A percentile compares a stretch with the other conserved stretches of the same genome.
Evolutionary conservation across 495 filamentous ascomycete species (phyloP).

Genomic region (Aspergillus sclerotioniger): DNA sequence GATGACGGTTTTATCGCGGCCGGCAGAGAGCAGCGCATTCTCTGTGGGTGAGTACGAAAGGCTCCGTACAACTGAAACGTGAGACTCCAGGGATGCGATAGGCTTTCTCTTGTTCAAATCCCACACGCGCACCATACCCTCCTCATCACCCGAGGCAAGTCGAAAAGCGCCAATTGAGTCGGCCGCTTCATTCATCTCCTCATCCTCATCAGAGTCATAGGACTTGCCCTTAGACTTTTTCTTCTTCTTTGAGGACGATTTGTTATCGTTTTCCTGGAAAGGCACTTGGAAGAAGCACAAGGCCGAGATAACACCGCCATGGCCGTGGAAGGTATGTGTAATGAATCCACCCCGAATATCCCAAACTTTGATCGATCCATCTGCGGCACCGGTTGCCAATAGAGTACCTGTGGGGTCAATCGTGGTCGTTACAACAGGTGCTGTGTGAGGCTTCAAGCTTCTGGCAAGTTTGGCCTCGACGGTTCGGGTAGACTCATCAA

Average conservation of each 20-base stretch:
- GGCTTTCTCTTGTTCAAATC: slow-evolving; percentile 81
- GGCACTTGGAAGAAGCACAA: slow-evolving; percentile 83
- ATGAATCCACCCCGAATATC: slow-evolving; percentile 88
- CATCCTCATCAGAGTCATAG: slow-evolving; percentile 38
- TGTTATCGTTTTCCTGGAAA: slow-evolving; percentile 33
- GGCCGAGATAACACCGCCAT: slow-evolving; percentile 85
- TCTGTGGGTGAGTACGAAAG: slow-evolving; percentile 74
- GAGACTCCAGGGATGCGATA: slow-evolving; percentile 77
- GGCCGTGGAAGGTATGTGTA: slow-evolving; percentile 93
- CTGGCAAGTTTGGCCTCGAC: slow-evolving; percentile 68
- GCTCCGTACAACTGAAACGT: slow-evolving; percentile 86
- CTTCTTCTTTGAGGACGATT: slow-evolving; percentile 31
- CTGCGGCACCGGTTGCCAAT: slow-evolving; percentile 85
- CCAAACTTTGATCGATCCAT: slow-evolving; percentile 94
- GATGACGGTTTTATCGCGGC: slow-evolving; percentile 90
- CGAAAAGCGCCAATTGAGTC: slow-evolving; percentile 59
- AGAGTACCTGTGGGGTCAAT: slow-evolving; percentile 85
- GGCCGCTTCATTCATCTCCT: slow-evolving; percentile 40
- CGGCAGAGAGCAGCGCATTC: slow-evolving; percentile 78
- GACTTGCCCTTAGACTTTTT: slow-evolving; percentile 49
- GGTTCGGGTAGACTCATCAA: slow-evolving; percentile 46
- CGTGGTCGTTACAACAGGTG: slow-evolving; percentile 80
- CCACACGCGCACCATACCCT: slow-evolving; percentile 88
- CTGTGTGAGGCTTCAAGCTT: slow-evolving; percentile 84
- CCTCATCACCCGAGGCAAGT: slow-evolving; percentile 87